These are phyloP conservation scores for Primulina huaijiensis DNA, from an alignment of 257 asterid genomes.

Conservation along the genomic window DNA sequence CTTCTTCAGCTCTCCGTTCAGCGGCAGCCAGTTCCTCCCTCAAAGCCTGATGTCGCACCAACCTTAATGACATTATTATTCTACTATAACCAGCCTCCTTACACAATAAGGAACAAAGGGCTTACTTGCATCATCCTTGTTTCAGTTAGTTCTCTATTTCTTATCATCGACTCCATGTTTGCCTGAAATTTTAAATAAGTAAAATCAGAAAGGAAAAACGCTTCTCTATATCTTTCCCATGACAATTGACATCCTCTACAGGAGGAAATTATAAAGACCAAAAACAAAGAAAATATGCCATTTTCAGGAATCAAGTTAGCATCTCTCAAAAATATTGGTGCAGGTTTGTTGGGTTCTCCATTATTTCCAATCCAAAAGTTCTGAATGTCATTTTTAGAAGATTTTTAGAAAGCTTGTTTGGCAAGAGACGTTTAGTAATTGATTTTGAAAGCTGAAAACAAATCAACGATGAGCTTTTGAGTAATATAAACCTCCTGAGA, in stretches of 20 bases:
- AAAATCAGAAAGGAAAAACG: constrained; percentile 19
- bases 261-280: not conserved
- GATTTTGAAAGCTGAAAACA: too few species aligned
- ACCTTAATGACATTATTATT: constrained; percentile 26
- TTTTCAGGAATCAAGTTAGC: not conserved
- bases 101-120: constrained; percentile 7
- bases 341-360: too few species aligned
- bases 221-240: not conserved
- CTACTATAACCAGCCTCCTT: constrained; percentile 24
- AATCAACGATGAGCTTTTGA: too few species aligned
- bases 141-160: constrained; percentile 96
- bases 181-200: constrained; percentile 48
- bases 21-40: constrained; percentile 91
- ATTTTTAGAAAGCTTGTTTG: too few species aligned
- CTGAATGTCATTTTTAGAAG: too few species aligned
- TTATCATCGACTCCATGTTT: constrained; percentile 81
- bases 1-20: constrained; percentile 97
- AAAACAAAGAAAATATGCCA: not conserved
- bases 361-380: too few species aligned
- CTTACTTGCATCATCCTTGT: constrained; percentile 99
- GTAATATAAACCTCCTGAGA: too few species aligned
- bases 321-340: not conserved
- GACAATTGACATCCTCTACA: not conserved
- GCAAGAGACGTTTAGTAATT: too few species aligned
- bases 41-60: constrained; percentile 57